Percentiles rank a stretch among this genome's conserved stretches.
phyloP scores from a whole-genome alignment of 495 filamentous ascomycete genomes.

The Tuber magnatum region DNA sequence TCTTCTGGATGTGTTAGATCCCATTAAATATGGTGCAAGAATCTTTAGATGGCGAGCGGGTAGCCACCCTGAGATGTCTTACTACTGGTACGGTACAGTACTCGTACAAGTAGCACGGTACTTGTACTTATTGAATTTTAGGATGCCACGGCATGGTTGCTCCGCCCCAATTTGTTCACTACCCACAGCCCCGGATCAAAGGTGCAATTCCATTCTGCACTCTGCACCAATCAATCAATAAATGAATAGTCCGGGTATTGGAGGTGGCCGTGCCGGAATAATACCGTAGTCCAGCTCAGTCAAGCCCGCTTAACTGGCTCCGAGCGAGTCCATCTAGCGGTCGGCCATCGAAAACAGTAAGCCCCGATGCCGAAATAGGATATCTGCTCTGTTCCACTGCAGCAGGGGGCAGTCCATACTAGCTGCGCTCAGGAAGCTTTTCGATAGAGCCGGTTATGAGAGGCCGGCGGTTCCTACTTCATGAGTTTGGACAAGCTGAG shows the following conservation, averaged over 20 bases:
- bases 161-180: not conserved
- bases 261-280: not conserved
- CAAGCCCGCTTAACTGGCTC: not conserved
- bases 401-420: not conserved
- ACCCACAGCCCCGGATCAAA: not conserved
- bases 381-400: not conserved
- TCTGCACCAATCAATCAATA: not conserved
- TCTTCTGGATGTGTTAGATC: not conserved
- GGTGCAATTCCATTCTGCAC: not conserved
- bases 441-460: not conserved
- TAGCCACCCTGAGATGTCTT: not conserved
- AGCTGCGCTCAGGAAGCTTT: not conserved
- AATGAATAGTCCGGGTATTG: not conserved
- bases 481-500: not conserved
- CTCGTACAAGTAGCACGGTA: no score
- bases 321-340: not conserved
- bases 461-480: not conserved
- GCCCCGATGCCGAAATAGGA: not conserved
- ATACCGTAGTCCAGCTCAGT: not conserved
- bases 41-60: not conserved
- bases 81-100: no score
- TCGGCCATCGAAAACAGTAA: not conserved
- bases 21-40: not conserved
- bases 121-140: no score
- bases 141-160: no score